Evolutionary conservation across 2,329 filamentous ascomycete species (phyloP).

Genomic region (Ophiostoma angusticollis): DNA sequence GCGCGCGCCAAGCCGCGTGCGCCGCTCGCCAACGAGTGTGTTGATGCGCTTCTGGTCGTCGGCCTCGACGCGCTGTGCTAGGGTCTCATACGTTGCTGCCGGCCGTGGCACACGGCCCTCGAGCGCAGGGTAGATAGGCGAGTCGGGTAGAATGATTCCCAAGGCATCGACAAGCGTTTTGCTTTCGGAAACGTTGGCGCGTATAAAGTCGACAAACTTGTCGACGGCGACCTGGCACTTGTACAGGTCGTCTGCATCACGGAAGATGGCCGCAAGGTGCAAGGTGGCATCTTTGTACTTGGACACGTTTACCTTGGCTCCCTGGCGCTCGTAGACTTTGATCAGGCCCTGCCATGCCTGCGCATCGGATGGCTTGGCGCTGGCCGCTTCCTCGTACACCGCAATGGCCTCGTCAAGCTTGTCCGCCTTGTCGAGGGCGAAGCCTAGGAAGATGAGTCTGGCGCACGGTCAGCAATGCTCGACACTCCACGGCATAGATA

Average conservation of each 20-base stretch:
- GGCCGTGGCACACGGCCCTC: conserved; percentile 77
- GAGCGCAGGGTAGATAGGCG: conserved; percentile 66
- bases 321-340: conserved; percentile 72
- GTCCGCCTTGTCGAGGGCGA: conserved; percentile 67
- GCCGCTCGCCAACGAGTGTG: conserved; percentile 73
- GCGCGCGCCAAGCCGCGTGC: conserved; percentile 74
- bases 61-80: conserved; percentile 71
- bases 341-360: conserved; percentile 86
- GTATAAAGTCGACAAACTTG: conserved; percentile 65
- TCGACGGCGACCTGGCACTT: conserved; percentile 58
- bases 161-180: conserved; percentile 66
- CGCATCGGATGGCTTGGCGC: conserved; percentile 59
- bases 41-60: conserved; percentile 87
- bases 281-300: conserved; percentile 64
- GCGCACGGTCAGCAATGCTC: no score
- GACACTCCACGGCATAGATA: no score
- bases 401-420: conserved; percentile 60
- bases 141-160: conserved; percentile 63
- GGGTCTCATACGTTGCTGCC: conserved; percentile 63
- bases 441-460: conserved; percentile 67
- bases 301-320: conserved; percentile 51
- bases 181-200: conserved; percentile 57
- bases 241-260: conserved; percentile 49
- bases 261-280: conserved; percentile 62
- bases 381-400: conserved; percentile 60